phyloP scores from a whole-genome alignment of 176 grass and related monocot genomes.

The Saccharum spontaneum region DNA sequence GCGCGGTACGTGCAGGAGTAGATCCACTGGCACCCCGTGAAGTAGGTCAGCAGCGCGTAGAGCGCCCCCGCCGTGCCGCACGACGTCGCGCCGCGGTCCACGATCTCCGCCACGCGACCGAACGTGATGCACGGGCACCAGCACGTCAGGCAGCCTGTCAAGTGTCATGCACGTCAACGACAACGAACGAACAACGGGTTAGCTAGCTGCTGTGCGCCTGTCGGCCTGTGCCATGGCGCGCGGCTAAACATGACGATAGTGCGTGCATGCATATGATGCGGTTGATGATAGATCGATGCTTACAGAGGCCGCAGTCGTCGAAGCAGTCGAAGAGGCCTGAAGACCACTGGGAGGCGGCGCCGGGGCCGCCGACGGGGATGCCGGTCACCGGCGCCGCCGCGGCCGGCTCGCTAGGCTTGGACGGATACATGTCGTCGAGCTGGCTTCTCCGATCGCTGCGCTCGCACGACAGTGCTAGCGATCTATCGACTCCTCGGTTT shows the following conservation, averaged over 20 bases:
- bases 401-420: not conserved
- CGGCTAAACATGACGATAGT: too few species aligned
- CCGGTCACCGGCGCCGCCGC: slow-evolving; percentile 14
- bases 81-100: slow-evolving; percentile 56
- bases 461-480: too few species aligned
- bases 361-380: not conserved
- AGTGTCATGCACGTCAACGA: too few species aligned
- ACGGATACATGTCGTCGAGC: not conserved
- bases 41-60: slow-evolving; percentile 10
- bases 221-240: too few species aligned
- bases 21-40: slow-evolving; percentile 52
- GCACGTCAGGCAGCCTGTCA: slow-evolving; percentile 43
- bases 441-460: too few species aligned
- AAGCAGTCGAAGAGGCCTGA: slow-evolving; percentile 63
- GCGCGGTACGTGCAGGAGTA: slow-evolving; percentile 62
- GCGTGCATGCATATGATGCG: too few species aligned
- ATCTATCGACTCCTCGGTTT: too few species aligned
- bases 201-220: too few species aligned
- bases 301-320: slow-evolving; percentile 59
- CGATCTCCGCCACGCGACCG: slow-evolving; percentile 61
- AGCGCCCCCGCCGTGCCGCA: slow-evolving; percentile 57
- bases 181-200: too few species aligned
- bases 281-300: not conserved
- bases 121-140: slow-evolving; percentile 79
- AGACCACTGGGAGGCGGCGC: slow-evolving; percentile 16